A percentile compares a stretch with the other conserved stretches of the same genome.
Evolutionary conservation across 1,284 basidiomycete species (phyloP).

Genomic region (Flammula alnicola): DNA sequence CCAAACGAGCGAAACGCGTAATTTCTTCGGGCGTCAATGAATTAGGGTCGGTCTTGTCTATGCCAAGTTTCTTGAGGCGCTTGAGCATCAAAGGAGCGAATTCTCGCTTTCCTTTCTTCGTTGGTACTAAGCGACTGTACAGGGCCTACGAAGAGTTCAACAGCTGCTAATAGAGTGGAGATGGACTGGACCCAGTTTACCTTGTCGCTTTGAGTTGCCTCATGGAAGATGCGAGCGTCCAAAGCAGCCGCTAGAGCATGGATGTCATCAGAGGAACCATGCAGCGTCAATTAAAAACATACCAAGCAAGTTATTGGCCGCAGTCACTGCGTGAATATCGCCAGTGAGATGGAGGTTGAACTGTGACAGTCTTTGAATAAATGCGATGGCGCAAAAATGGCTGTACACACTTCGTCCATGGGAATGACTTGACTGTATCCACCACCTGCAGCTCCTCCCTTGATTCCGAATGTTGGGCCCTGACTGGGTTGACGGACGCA

Average conservation of each 20-base stretch:
- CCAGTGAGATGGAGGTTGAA: constrained; percentile 97
- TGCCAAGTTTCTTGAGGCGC: constrained; percentile 93
- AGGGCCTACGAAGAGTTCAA: constrained; percentile 55
- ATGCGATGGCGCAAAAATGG: background rate
- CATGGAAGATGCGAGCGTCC: constrained; percentile 98
- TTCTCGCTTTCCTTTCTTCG: constrained; percentile 93
- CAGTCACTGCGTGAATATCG: constrained; percentile 97
- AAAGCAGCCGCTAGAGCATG: constrained; percentile 81
- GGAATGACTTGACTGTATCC: constrained; percentile 99
- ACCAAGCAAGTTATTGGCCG: constrained; percentile 96
- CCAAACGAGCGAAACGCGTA: constrained; percentile 87
- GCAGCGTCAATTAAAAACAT: constrained; percentile 19
- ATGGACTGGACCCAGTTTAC: constrained; percentile 34
- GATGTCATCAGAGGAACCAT: constrained; percentile 7
- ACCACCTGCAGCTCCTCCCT: constrained; percentile 98
- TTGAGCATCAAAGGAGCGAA: constrained; percentile 98
- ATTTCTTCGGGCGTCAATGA: constrained; percentile 94
- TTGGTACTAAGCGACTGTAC: constrained; percentile 90
- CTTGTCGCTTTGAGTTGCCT: constrained; percentile 95
- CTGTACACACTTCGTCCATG: constrained; percentile 86
- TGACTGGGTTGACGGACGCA: constrained; percentile 99
- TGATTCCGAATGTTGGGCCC: constrained; percentile 99
- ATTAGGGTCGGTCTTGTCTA: constrained; percentile 92
- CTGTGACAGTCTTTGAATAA: constrained; percentile 39
- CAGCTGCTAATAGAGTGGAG: background rate